Percentiles rank a stretch among this genome's conserved stretches.
Evolutionary conservation across 2,329 filamentous ascomycete species (phyloP).

Genomic region (Atkinsonella texensis): DNA sequence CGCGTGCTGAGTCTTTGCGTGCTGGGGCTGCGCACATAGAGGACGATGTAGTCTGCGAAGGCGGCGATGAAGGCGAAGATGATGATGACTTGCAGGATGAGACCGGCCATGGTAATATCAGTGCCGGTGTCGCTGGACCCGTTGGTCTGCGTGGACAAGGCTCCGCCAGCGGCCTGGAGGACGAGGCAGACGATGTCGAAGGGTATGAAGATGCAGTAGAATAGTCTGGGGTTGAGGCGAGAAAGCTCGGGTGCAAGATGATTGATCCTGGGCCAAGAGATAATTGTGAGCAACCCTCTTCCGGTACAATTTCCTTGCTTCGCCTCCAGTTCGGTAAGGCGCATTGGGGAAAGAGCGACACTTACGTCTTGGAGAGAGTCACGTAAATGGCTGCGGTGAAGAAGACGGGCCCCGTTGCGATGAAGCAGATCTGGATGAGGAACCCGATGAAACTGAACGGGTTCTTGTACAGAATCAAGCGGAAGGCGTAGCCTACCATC

Average conservation of each 20-base stretch:
- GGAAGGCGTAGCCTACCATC: slow-evolving; percentile 50
- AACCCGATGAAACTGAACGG: slow-evolving; percentile 47
- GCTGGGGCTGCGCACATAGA: slow-evolving; percentile 19
- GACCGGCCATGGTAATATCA: slow-evolving; percentile 32
- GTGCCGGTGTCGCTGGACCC: slow-evolving; percentile 32
- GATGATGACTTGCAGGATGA: slow-evolving; percentile 45
- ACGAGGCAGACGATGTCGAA: slow-evolving; percentile 42
- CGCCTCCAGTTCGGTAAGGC: neutral
- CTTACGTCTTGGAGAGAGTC: slow-evolving; percentile 34
- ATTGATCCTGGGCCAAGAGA: slow-evolving; percentile 20
- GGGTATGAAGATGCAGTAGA: slow-evolving; percentile 37
- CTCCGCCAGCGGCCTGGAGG: slow-evolving; percentile 44
- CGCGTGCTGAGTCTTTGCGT: slow-evolving; percentile 10
- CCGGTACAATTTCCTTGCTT: neutral
- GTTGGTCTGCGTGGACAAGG: slow-evolving; percentile 30
- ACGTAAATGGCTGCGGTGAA: slow-evolving; percentile 53
- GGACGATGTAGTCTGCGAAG: slow-evolving; percentile 35
- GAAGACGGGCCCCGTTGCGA: slow-evolving; percentile 29
- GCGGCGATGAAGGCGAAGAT: slow-evolving; percentile 38
- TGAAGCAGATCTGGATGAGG: slow-evolving; percentile 44
- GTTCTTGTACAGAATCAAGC: slow-evolving; percentile 43
- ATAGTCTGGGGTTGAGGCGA: slow-evolving; percentile 26
- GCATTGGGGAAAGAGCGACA: neutral
- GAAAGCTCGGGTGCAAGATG: slow-evolving; percentile 25
- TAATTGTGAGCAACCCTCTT: too few relatives aligned